These are phyloP conservation scores for Diplodia seriata DNA, from an alignment of 2,329 filamentous ascomycete genomes.

Conservation along the genomic window DNA sequence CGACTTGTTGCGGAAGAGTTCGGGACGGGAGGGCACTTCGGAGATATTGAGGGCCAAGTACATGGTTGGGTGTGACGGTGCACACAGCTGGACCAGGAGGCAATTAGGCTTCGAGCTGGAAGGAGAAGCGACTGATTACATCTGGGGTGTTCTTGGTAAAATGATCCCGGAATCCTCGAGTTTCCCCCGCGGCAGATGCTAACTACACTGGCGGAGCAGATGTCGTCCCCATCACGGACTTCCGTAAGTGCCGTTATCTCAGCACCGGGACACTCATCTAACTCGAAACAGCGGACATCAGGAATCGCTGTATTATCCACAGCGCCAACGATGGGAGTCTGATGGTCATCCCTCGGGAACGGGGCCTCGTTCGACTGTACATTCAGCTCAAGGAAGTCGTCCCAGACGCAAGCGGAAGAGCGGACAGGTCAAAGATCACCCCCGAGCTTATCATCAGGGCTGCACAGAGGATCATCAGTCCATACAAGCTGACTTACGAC, in stretches of 20 bases:
- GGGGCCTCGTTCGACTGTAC: constrained; percentile 68
- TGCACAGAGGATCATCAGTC: constrained; percentile 69
- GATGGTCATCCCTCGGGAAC: constrained; percentile 71
- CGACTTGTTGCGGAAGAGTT: constrained; percentile 55
- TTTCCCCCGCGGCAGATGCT: constrained; percentile 36
- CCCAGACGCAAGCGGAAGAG: constrained; percentile 53
- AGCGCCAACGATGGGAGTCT: constrained; percentile 63
- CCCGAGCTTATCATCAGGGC: constrained; percentile 67
- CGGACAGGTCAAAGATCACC: constrained; percentile 68
- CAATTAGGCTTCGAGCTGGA: constrained; percentile 64
- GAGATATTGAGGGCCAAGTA: constrained; percentile 65
- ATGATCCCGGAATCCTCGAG: not conserved
- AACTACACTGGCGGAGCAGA: constrained; percentile 44
- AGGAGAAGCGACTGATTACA: constrained; percentile 62
- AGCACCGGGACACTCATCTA: constrained; percentile 4
- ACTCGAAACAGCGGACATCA: constrained; percentile 56
- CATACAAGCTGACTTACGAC: constrained; percentile 70
- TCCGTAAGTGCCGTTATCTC: constrained; percentile 49
- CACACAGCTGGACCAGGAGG: constrained; percentile 69
- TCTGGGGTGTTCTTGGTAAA: constrained; percentile 59
- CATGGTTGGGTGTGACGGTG: constrained; percentile 72
- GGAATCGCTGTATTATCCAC: constrained; percentile 65
- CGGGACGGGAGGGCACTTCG: constrained; percentile 43
- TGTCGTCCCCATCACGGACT: constrained; percentile 62
- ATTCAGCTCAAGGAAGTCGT: constrained; percentile 65